phyloP scores from a whole-genome alignment of 202 grass and related monocot species.

The Panicum hallii region DNA sequence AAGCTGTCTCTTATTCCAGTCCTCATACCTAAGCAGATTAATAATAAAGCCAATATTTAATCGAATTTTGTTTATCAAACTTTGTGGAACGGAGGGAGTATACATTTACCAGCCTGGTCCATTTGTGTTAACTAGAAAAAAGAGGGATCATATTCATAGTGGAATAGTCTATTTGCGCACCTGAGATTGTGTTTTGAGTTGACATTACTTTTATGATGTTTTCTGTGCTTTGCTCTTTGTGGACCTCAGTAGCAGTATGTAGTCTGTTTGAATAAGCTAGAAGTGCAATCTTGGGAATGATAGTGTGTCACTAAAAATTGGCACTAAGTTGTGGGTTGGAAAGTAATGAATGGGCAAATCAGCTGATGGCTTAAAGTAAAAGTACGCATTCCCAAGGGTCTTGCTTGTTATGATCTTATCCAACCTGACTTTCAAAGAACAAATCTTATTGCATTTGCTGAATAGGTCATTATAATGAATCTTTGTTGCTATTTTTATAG shows the following conservation, averaged over 20 bases:
- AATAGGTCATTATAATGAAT: conserved; percentile 16
- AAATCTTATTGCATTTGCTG: conserved; percentile 1
- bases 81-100: neutral
- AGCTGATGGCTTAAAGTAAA: conserved; percentile 2
- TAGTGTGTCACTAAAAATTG: conserved; percentile 18
- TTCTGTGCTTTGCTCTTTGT: neutral
- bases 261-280: conserved; percentile 12
- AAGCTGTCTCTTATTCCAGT: neutral
- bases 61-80: neutral
- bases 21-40: neutral
- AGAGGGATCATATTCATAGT: neutral
- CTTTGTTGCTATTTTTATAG: conserved; percentile 45
- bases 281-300: conserved; percentile 10
- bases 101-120: neutral
- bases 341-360: neutral
- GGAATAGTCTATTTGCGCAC: neutral
- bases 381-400: neutral
- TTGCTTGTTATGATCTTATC: neutral
- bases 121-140: neutral
- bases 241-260: neutral
- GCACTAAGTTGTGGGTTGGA: neutral
- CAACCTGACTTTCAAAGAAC: conserved; percentile 5
- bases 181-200: neutral
- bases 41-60: neutral
- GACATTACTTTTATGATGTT: conserved; percentile 14